A percentile compares a stretch with the other conserved stretches of the same genome.
Evolutionary conservation across 2,329 filamentous ascomycete species (phyloP).

Genomic region (Didymella pinodella): DNA sequence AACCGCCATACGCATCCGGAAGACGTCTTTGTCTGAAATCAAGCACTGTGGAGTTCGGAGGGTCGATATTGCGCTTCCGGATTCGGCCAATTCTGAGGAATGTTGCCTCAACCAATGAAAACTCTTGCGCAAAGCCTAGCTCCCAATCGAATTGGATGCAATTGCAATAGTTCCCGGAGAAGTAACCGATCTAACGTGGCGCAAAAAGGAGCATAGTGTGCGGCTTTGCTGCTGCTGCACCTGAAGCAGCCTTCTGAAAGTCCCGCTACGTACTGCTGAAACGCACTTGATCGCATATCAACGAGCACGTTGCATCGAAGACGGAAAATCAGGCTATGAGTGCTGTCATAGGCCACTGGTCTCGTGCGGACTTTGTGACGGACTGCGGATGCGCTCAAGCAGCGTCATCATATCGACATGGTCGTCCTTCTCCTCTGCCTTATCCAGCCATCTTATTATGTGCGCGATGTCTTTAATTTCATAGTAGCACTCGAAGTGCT

Average conservation of each 20-base stretch:
- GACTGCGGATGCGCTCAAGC: constrained; percentile 2
- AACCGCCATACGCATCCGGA: constrained; percentile 17
- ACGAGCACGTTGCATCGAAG: constrained; percentile 12
- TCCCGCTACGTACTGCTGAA: constrained; percentile 20
- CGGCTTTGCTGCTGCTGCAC: constrained; percentile 12
- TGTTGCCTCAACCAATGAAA: constrained; percentile 16
- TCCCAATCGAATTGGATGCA: constrained; percentile 5
- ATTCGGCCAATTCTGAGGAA: constrained; percentile 19
- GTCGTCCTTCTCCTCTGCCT: constrained; percentile 8
- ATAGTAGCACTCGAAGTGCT: constrained; percentile 35
- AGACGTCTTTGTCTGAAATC: constrained; percentile 18
- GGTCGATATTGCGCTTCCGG: constrained; percentile 21
- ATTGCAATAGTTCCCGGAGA: constrained; percentile 8
- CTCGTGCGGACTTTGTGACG: constrained; percentile 3
- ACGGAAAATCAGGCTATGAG: not conserved
- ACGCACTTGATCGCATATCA: constrained; percentile 6
- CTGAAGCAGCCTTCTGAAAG: constrained; percentile 12
- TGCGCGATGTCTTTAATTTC: constrained; percentile 26
- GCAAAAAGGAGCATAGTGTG: constrained; percentile 4
- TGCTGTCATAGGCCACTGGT: constrained; percentile 11
- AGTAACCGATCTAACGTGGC: constrained; percentile 3
- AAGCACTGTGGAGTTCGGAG: constrained; percentile 12
- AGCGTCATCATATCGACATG: constrained; percentile 8
- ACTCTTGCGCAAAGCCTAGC: constrained; percentile 12
- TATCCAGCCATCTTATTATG: constrained; percentile 30